Percentiles rank a stretch among this genome's conserved stretches.
phyloP scores from a whole-genome alignment of 306 rosid genomes.

The Fagus sylvatica region DNA sequence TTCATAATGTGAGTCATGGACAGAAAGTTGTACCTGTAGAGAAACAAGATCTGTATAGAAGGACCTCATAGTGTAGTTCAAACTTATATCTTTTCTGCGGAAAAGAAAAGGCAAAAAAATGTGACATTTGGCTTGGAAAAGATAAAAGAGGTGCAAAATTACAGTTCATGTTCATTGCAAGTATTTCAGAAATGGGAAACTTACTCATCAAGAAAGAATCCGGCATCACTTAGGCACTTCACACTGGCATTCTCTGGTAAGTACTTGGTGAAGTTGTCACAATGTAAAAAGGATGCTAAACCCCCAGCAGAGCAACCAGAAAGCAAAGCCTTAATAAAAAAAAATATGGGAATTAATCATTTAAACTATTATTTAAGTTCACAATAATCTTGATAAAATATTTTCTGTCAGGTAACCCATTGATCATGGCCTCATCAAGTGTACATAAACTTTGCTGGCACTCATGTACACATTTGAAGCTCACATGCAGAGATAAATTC shows the following conservation, averaged over 20 bases:
- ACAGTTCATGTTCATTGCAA: conserved; percentile 3
- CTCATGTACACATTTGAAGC: not conserved
- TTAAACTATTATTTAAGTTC: conserved; percentile 4
- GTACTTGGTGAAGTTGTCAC: conserved; percentile 64
- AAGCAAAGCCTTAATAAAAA: conserved; percentile 70
- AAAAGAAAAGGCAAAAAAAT: not conserved
- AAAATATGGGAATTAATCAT: not conserved
- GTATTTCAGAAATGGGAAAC: conserved; percentile 10
- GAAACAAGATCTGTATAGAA: conserved; percentile 58
- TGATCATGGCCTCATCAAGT: too few relatives aligned
- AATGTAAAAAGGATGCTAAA: conserved; percentile 81
- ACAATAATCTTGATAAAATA: conserved; percentile 12
- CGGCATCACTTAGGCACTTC: conserved; percentile 95
- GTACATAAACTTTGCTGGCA: too few relatives aligned
- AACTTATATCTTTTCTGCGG: conserved; percentile 65
- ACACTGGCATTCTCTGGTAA: conserved; percentile 68
- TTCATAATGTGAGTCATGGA: not conserved
- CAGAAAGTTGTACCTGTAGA: conserved; percentile 58
- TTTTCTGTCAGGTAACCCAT: too few relatives aligned
- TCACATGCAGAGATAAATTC: not conserved
- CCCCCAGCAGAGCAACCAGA: conserved; percentile 99
- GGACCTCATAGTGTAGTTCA: conserved; percentile 68
- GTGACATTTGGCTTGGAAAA: not conserved
- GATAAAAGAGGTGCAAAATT: conserved; percentile 6
- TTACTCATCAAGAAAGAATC: conserved; percentile 83